Percentiles rank a stretch among this genome's conserved stretches.
Evolutionary conservation across 768 basidiomycete genomes (phyloP).

Genomic region (Tulasnella sp.): DNA sequence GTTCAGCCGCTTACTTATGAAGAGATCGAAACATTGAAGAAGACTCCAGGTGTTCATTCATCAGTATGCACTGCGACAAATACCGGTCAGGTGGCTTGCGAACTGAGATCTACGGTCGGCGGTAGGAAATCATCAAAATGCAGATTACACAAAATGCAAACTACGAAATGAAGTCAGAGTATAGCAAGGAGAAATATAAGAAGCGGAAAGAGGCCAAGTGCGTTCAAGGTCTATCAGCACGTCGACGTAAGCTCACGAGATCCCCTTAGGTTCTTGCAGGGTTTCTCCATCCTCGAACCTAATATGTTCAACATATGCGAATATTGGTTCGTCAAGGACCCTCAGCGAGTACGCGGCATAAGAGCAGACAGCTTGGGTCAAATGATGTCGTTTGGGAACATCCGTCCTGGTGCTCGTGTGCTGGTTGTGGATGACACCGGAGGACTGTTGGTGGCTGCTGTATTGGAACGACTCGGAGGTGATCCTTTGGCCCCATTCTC

Average conservation of each 20-base stretch:
- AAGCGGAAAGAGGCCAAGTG: conserved; percentile 97
- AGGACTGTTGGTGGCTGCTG: conserved; percentile 77
- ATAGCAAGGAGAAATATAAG: conserved; percentile 97
- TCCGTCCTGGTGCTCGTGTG: conserved; percentile 82
- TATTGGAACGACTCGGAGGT: conserved; percentile 86
- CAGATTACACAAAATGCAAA: conserved; percentile 92
- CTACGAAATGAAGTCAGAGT: conserved; percentile 92
- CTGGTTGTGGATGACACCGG: conserved; percentile 89
- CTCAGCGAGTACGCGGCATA: conserved; percentile 70
- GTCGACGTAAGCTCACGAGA: conserved; percentile 2
- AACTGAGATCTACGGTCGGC: too few relatives aligned
- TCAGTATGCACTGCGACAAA: conserved; percentile 46
- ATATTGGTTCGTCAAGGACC: conserved; percentile 84
- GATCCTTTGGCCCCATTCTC: conserved; percentile 29
- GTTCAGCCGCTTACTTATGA: conserved; percentile 78
- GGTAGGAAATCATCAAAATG: conserved; percentile 86
- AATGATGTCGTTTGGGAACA: conserved; percentile 75
- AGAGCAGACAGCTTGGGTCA: conserved; percentile 87
- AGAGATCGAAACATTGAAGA: conserved; percentile 81
- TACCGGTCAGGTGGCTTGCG: background rate
- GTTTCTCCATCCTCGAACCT: conserved; percentile 82
- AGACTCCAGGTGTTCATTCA: conserved; percentile 67
- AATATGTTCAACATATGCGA: conserved; percentile 82
- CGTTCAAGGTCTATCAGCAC: conserved; percentile 31
- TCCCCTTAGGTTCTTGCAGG: conserved; percentile 68